Evolutionary conservation across 257 asterid genomes (phyloP), one percentile per base, ranked within the genome.

Genomic region (Euphrasia confusa): DNA sequence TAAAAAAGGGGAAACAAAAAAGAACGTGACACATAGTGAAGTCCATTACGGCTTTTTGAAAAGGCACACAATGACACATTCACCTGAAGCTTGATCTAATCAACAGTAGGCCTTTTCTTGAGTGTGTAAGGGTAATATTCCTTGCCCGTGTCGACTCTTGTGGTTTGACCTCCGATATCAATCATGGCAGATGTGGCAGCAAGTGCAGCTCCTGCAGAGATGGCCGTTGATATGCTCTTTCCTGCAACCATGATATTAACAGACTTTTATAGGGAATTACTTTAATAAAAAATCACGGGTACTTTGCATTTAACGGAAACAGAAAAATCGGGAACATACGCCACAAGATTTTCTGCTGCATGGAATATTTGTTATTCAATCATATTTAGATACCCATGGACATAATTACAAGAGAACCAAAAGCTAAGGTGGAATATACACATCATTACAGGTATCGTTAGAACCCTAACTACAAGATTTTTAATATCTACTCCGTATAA

Each of bases 191-290:
- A 83, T 48, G 89, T 83, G 48, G 63, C 80, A 50, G 96, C 93
- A 57, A 85, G 77, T 56, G 93, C 95, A 64, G 96, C 83, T 62
- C 96, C 96, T 0, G 95, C 95, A 15, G 87, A 75, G 35, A 88
- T 27, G 45, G 90, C 96, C 0, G 93, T 76, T 37, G 88, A 52
- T 45, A 88, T 80, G 72, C 88, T 83, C 83, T 72, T 88, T 53
- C 88, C 96, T 93, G 80, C 54, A 64, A 30, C 11, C 1, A 17
- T 14, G 39, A 58, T 15, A 30, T 30, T 30, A 30, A 30, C 5
- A 30, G 33, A 30, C 5, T 30, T 3, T 3, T 30, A 30, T 30
- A 30, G 33, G 33, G 33, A 30, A 30, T 63, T 21, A 21, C 24
- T 21, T 21, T 21, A 21, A 21, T 21, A 21, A 21, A 21, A 21